Base-by-base conservation (phyloP, 371 early-diverging fungal species). In the Mucor racemosus region DNA sequence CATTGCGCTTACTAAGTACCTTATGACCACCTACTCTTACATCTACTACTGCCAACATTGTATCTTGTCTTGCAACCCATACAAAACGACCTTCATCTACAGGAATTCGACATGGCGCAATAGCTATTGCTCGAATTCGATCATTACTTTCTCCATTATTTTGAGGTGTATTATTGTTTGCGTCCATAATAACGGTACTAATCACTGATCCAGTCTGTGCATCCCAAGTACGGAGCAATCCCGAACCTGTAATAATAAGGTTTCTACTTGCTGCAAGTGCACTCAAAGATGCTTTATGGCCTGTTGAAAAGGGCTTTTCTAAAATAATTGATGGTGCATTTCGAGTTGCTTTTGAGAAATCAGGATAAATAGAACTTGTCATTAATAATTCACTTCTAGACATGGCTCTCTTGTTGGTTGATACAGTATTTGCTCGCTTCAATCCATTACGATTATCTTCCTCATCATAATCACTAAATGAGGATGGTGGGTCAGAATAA, bases 51-150 rank as follows among this genome's bases (percentile, higher is more conserved):
- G 90, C 59, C 9, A 89, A 82, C 1, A 91, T 88, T 10, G 62
- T 61, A 19, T 88, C 88, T 13, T 86, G 86, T 61, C 85, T 68
- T 6, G 87, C 87, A 5, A 84, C 85, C 91, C 91, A 91, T 3
- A 91, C 64, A 64, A 80, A 87, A 15, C 81, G 76, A 0, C 89
- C 89, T 44, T 88, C 85, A 34, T 88, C 77, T 7, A 65, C 69
- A 4, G 84, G 80, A 0, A 60, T 56, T 19, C 66, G 68, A 4
- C 76, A 59, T 7, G 87, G 87, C 10, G 77, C 76, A 60, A 85
- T 74, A 0, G 61, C 65, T 10, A 81, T 44, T 5, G 78, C 69
- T 31, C 73, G 53, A 5, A 84, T 72, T 21, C 71, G 66, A n/a
- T 80, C 79, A 17, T 38, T 57, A 15, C 31, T 58, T 31, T 74